Percentiles rank a stretch among this genome's conserved stretches.
Evolutionary conservation across 352 stramenopile species (phyloP).

Genomic region (Thalassiosira hispida): DNA sequence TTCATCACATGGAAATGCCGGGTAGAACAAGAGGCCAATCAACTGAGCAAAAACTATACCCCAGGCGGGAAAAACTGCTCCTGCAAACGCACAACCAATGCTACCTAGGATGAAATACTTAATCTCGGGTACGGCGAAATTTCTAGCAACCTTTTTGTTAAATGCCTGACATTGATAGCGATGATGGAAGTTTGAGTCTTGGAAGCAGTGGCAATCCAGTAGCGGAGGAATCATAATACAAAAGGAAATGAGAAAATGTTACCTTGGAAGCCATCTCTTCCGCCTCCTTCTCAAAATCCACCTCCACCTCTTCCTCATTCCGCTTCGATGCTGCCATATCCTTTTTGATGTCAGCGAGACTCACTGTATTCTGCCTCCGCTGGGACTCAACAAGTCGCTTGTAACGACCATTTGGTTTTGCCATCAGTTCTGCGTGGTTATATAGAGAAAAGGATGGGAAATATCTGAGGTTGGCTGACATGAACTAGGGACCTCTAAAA

Average conservation of each 20-base stretch:
- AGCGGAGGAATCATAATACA: not conserved
- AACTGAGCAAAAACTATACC: conserved; percentile 63
- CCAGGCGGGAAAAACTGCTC: conserved; percentile 69
- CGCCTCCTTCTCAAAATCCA: conserved; percentile 53
- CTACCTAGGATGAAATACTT: conserved; percentile 55
- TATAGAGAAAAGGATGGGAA: not conserved
- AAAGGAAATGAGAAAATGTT: not conserved
- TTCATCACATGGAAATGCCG: conserved; percentile 51
- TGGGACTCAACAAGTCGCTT: conserved; percentile 61
- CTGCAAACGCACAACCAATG: conserved; percentile 68
- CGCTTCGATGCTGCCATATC: too few relatives aligned
- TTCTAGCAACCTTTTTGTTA: conserved; percentile 39
- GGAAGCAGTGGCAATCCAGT: not conserved
- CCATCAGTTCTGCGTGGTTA: conserved; percentile 58
- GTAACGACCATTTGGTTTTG: conserved; percentile 46
- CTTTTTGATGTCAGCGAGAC: conserved; percentile 40
- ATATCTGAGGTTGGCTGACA: not conserved
- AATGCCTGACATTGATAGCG: conserved; percentile 42
- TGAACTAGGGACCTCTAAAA: conserved; percentile 63
- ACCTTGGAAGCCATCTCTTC: conserved; percentile 28
- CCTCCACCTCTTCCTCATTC: conserved; percentile 40
- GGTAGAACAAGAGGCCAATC: conserved; percentile 69
- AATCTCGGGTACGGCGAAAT: conserved; percentile 33
- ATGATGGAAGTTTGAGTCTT: not conserved
- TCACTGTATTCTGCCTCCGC: conserved; percentile 32